Evolutionary conservation across 2,329 filamentous ascomycete genomes (phyloP).

Genomic region (Aspergillus proliferans): DNA sequence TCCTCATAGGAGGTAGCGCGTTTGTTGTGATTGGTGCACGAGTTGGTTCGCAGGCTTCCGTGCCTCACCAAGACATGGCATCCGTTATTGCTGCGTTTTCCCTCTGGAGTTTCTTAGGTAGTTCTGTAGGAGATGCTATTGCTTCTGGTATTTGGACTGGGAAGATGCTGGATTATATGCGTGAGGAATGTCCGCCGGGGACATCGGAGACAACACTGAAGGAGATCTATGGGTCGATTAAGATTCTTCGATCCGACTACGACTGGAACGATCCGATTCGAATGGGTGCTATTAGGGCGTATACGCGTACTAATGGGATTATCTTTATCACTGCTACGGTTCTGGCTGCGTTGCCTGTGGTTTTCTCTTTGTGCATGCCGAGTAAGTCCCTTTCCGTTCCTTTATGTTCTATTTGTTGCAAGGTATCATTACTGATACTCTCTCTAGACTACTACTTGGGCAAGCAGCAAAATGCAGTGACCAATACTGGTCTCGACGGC

Average conservation of each 20-base stretch:
- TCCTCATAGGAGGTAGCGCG: constrained; percentile 34
- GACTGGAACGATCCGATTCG: constrained; percentile 29
- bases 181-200: neutral
- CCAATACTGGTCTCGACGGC: constrained; percentile 17
- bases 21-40: constrained; percentile 37
- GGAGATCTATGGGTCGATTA: constrained; percentile 33
- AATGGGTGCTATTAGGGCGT: constrained; percentile 35
- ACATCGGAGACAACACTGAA: neutral
- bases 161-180: constrained; percentile 2
- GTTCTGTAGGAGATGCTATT: constrained; percentile 35
- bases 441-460: constrained; percentile 25
- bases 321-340: constrained; percentile 28
- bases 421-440: no score
- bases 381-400: neutral
- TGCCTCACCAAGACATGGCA: constrained; percentile 40
- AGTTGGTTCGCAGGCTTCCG: constrained; percentile 38
- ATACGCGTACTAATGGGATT: constrained; percentile 30
- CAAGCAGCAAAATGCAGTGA: constrained; percentile 20
- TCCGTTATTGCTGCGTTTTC: constrained; percentile 34
- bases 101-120: constrained; percentile 37
- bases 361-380: constrained; percentile 38
- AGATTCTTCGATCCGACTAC: constrained; percentile 26
- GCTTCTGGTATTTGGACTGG: constrained; percentile 33
- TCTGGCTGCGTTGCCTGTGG: constrained; percentile 26
- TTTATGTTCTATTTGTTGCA: no score